Evolutionary conservation across 768 basidiomycete species (phyloP).

Genomic region (Agrocybe chaxingu): DNA sequence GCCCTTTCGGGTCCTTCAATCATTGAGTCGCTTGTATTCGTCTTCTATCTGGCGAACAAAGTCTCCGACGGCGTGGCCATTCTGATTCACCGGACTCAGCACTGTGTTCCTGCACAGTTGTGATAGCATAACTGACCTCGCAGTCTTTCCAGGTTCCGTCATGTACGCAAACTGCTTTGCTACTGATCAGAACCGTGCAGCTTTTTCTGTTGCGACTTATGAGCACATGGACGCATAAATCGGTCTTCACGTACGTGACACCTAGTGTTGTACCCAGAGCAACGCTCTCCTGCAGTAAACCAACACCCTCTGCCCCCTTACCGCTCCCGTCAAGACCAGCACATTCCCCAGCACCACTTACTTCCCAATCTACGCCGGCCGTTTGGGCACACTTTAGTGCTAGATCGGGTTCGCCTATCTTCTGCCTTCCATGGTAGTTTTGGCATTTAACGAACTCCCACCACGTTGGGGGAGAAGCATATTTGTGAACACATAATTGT

Average conservation of each 20-base stretch:
- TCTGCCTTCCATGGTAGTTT: constrained; percentile 59
- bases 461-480: constrained; percentile 56
- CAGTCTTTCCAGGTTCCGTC: constrained; percentile 80
- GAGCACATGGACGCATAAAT: background rate
- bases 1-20: constrained; percentile 2
- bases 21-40: constrained; percentile 67
- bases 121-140: constrained; percentile 44
- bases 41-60: constrained; percentile 77
- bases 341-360: constrained; percentile 52
- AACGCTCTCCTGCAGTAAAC: constrained; percentile 63
- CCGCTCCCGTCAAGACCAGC: constrained; percentile 64
- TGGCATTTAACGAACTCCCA: constrained; percentile 85
- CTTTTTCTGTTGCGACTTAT: constrained; percentile 53
- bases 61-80: constrained; percentile 70
- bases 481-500: constrained; percentile 74
- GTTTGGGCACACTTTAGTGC: constrained; percentile 64
- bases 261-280: constrained; percentile 37
- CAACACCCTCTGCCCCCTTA: constrained; percentile 57
- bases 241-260: constrained; percentile 46
- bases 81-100: constrained; percentile 32
- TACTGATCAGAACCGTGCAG: constrained; percentile 82
- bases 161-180: constrained; percentile 64
- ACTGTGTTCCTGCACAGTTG: background rate
- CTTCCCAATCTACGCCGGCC: constrained; percentile 68
- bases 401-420: constrained; percentile 64